Evolutionary conservation across 139 green algal species (phyloP), one percentile per base, ranked within the genome.

Genomic region (Deuterostichococcus epilithicus): DNA sequence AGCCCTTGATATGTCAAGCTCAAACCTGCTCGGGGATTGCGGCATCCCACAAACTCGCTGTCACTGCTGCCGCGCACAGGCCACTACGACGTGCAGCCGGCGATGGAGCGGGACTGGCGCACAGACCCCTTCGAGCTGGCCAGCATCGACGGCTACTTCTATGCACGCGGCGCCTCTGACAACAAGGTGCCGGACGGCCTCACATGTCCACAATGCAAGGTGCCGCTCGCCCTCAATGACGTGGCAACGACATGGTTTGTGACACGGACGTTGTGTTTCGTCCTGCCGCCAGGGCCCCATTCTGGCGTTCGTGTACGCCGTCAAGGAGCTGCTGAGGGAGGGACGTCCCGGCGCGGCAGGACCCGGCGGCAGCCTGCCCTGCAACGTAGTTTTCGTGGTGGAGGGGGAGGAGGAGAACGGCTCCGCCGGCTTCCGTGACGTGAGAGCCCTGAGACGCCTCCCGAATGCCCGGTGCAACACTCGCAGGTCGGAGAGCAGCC

Each of bases 381-480:
- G 94, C 73, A 98, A 99, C 84, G 85, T 98, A 32, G 89, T 86
- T 0, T 98, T 98, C 77, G 73, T 97, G 6, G 90, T 99, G 70
- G 95, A 99, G 81, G 93, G 85, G 28, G 87, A 87, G 76, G 78
- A 91, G 67, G 82, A 88, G 74, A 87, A 83, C 44, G 82, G 82
- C 20, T 82, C 68, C 0, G n/a, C 39, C 36, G 71, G 72, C 25
- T 85, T 76, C 52, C 70, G 35, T 13, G 52, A 63, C 18, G 52
- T 63, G 10, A 25, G 52, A 23, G 10, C n/a, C n/a, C n/a, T n/a
- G n/a, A n/a, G n/a, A n/a, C n/a, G n/a, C 20, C 52, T n/a, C 18
- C 52, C 20, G 42, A 8, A 52, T 63, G 52, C 5, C 52, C 52
- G 18, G 26, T 13, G 42, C 52, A n/a, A 20, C 52, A 63, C n/a